Conservation (phyloP, 208 protist genomes). For the Vickermania spadyakhi region DNA sequence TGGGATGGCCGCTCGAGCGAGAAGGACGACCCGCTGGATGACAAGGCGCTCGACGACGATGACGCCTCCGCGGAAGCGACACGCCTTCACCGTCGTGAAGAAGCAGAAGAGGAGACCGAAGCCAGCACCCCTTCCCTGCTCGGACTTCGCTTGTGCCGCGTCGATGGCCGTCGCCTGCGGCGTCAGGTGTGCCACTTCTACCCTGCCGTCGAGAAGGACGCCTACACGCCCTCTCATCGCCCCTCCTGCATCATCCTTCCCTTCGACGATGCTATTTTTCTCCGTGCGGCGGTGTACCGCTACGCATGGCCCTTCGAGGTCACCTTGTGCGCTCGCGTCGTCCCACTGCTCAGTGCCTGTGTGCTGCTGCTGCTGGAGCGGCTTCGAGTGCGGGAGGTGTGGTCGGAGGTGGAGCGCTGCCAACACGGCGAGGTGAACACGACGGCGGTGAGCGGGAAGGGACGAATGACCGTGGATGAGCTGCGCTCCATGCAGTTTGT, state of each 20-base stretch:
- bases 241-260: no score
- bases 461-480: no score
- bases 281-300: not conserved
- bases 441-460: not conserved
- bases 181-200: no score
- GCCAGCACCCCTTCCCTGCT: not conserved
- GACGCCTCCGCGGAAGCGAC: not conserved
- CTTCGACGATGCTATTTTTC: not conserved
- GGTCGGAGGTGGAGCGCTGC: not conserved
- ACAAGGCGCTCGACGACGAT: not conserved
- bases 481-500: not conserved
- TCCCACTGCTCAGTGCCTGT: not conserved
- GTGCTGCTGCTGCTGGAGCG: not conserved
- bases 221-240: no score
- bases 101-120: not conserved
- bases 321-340: not conserved
- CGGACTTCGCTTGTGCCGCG: not conserved
- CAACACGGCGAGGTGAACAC: not conserved
- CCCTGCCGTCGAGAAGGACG: no score
- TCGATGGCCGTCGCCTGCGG: no score
- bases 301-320: not conserved
- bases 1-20: not conserved
- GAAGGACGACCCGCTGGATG: not conserved
- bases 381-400: not conserved
- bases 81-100: not conserved